Conservation (phyloP, 176 grass and related monocot species). For the Carex pumila region DNA sequence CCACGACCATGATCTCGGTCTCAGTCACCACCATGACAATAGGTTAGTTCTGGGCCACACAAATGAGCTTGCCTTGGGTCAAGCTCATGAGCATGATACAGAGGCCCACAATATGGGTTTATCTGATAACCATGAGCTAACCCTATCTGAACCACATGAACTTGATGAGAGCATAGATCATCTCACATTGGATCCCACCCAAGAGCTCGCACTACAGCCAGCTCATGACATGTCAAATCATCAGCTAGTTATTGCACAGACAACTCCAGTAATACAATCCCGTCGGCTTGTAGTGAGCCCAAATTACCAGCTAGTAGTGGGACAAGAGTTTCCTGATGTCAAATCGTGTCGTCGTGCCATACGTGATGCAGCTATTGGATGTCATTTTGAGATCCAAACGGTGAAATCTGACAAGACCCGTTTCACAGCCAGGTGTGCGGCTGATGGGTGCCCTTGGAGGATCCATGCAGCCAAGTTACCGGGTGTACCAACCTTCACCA, state of each 20-base stretch:
- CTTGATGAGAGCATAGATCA: conserved; percentile 64
- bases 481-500: conserved; percentile 76
- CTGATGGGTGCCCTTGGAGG: conserved; percentile 73
- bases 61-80: conserved; percentile 60
- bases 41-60: conserved; percentile 53
- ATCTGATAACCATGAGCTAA: conserved; percentile 61
- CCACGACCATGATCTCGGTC: conserved; percentile 36
- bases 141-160: conserved; percentile 55
- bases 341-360: conserved; percentile 87
- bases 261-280: conserved; percentile 58
- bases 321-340: conserved; percentile 81
- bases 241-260: conserved; percentile 31
- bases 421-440: conserved; percentile 84
- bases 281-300: conserved; percentile 49
- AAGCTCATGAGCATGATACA: conserved; percentile 45
- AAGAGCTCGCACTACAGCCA: conserved; percentile 60
- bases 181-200: conserved; percentile 64
- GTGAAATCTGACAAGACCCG: conserved; percentile 88
- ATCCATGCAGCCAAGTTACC: conserved; percentile 92
- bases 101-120: conserved; percentile 51
- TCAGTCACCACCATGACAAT: conserved; percentile 48
- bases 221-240: conserved; percentile 43
- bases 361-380: conserved; percentile 81
- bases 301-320: conserved; percentile 60
- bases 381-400: conserved; percentile 96